Evolutionary conservation across 2,329 filamentous ascomycete genomes (phyloP), one percentile per base, ranked within the genome.

Genomic region (Pezicula neosporulosa): DNA sequence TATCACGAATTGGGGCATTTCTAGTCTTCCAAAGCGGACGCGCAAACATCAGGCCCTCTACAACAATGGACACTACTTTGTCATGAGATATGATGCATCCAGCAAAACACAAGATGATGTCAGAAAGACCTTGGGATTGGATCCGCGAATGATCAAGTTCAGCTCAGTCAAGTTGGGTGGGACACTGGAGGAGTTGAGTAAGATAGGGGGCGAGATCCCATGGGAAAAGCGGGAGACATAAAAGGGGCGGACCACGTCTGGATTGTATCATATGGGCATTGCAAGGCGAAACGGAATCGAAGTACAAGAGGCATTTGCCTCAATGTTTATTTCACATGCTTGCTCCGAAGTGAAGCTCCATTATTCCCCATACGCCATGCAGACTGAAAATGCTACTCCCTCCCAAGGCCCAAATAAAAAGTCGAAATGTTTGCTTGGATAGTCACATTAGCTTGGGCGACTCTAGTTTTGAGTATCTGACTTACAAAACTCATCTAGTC

Each of bases 1-100:
- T 68, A 80, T 96, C 67, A 86, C 86, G 61, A 99, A 99, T 79
- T 99, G 94, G 94, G 94, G 94, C 67, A 81, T 89, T 61, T 97
- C 94, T 74, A 79, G 86, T 44, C 86, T 99, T 16, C 93, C 94
- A 44, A 87, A 85, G 60, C 83, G 90, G 56, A 79, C 86, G 53
- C 86, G 85, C 56, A 86, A 87, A 67, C 86, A 95, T 71, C 91
- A 97, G 73, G 84, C 87, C 62, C 85, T 84, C 60, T 87, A 97
- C 79, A 82, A 82, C 58, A 81, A 85, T 61, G 94, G 94, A 50
- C 92, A 97, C 76, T 96, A 99, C 80, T 99, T 99, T 72, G 88
- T 96, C 66, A 89, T 99, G 88, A 89, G 94, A 63, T 99, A 96
- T 77, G 94, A 99, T 70, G 76, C 87, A 51, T 87, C 85, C 53